phyloP scores from a whole-genome alignment of 1,284 basidiomycete species.

The Ustanciosporium gigantosporum region DNA sequence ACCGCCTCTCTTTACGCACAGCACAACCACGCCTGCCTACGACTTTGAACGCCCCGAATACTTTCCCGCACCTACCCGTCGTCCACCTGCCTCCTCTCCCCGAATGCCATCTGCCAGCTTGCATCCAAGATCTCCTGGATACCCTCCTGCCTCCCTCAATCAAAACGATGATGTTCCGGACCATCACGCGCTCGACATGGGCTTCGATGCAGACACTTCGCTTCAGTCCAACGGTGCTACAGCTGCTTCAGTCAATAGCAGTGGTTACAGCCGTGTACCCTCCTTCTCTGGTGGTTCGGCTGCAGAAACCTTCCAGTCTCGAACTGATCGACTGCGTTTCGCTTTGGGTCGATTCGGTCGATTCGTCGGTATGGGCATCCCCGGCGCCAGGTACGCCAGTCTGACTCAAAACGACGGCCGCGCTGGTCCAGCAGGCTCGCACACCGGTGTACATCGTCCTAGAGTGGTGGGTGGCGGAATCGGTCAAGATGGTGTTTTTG shows the following conservation, averaged over 20 bases:
- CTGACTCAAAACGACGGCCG: conserved; percentile 19
- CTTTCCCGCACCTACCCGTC: conserved; percentile 26
- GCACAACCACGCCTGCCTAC: conserved; percentile 28
- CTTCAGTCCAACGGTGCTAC: conserved; percentile 5
- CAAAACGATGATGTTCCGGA: neutral
- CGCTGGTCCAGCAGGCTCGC: conserved; percentile 2
- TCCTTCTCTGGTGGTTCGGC: conserved; percentile 8
- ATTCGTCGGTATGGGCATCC: conserved; percentile 57
- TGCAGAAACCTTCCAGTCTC: conserved; percentile 5
- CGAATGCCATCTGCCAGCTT: neutral
- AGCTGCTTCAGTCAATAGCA: conserved; percentile 8
- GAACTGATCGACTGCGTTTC: conserved; percentile 40
- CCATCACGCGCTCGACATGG: conserved; percentile 31
- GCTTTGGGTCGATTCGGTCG: conserved; percentile 53
- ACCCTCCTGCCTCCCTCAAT: too few relatives aligned
- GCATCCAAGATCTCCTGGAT: too few relatives aligned
- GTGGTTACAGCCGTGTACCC: conserved; percentile 23
- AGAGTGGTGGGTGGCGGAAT: conserved; percentile 70
- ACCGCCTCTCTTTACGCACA: too few relatives aligned
- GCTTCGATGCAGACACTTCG: conserved; percentile 16
- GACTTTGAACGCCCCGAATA: conserved; percentile 53
- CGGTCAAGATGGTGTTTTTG: conserved; percentile 92
- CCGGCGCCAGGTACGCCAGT: conserved; percentile 52
- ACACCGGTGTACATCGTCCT: conserved; percentile 18
- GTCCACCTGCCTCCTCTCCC: conserved; percentile 4